These are phyloP conservation scores for Hypoxylon sp. DNA, from an alignment of 2,329 filamentous ascomycete genomes.

Conservation along the genomic window DNA sequence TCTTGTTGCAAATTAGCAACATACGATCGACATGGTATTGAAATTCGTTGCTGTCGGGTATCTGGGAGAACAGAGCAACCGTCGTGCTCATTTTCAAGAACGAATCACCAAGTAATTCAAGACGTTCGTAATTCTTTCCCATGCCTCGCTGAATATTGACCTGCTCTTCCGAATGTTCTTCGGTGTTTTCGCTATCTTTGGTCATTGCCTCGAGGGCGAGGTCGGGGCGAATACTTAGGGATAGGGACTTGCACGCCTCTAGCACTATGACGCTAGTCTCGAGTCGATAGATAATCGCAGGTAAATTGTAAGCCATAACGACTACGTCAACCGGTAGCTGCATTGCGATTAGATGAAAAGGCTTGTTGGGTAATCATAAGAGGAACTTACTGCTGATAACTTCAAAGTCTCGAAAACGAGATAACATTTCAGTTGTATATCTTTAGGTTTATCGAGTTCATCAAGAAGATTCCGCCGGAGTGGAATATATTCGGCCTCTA, in stretches of 20 bases:
- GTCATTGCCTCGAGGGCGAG: constrained; percentile 91
- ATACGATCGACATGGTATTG: constrained; percentile 93
- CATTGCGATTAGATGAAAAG: constrained; percentile 40
- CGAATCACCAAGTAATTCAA: constrained; percentile 93
- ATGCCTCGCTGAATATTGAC: constrained; percentile 86
- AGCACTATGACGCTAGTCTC: constrained; percentile 85
- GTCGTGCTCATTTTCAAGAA: constrained; percentile 97
- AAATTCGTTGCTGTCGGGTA: constrained; percentile 85
- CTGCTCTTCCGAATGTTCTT: constrained; percentile 77
- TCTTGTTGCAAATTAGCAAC: constrained; percentile 91
- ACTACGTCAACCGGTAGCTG: constrained; percentile 80
- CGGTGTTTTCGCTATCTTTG: constrained; percentile 89
- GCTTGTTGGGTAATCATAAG: background rate
- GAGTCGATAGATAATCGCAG: constrained; percentile 86
- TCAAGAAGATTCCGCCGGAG: constrained; percentile 89
- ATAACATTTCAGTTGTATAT: constrained; percentile 69
- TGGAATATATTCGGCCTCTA: constrained; percentile 80
- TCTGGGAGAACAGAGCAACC: constrained; percentile 83
- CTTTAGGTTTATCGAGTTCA: constrained; percentile 69
- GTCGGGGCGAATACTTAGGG: constrained; percentile 74
- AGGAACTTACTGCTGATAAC: constrained; percentile 78
- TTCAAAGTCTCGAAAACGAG: constrained; percentile 83
- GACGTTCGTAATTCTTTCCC: constrained; percentile 93
- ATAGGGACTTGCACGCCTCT: constrained; percentile 79
- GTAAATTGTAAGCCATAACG: constrained; percentile 80